Base-by-base conservation (phyloP, 441 rosid species). In the Mallotus japonicus region DNA sequence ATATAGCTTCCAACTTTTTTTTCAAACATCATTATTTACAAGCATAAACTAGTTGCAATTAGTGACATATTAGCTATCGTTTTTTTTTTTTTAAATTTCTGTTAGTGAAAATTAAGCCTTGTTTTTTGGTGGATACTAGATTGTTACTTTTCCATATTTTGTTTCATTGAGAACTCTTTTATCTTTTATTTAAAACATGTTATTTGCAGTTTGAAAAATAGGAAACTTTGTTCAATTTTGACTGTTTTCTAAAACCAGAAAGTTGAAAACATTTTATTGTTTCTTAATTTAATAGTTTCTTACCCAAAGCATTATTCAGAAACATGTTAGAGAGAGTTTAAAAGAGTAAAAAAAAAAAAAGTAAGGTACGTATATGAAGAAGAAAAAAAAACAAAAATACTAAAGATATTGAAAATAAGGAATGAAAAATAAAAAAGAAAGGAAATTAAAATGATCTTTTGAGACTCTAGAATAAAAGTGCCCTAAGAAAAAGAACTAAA, bases 41-140 rank as follows among this genome's bases (percentile, higher is more conserved):
- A n/a, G 24, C 50, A 53, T 24, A 15, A 34, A 5, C 62, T 53
- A 6, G 4, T 71, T 50, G 20, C 22, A 14, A 63, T n/a, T 20
- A 32, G 13, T 47, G 70, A 65, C 69, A 44, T 28, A 60, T 58
- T 17, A 58, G 15, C 66, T 67, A 8, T 20, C 6, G 46, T 73
- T 8, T 65, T 37, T 47, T 24, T 47, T 24, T 24, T 32, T 34
- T 53, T 1, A 37, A 37, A 37, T 56, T 32, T 5, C n/a, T 4
- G 53, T 22, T 32, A 32, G 5, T 15, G 4, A 32, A 16, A 20
- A 32, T 51, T 51, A 49, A 8, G 22, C 58, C 34, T 61, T 50
- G 55, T 50, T 49, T 50, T 13, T 16, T 50, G 8, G 11, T 44
- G 49, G 12, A 7, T 7, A 0, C 6, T 10, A 44, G 49, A 0